Evolutionary conservation across 2,329 filamentous ascomycete genomes (phyloP), one percentile per base, ranked within the genome.

Genomic region (Colletotrichum aenigma): DNA sequence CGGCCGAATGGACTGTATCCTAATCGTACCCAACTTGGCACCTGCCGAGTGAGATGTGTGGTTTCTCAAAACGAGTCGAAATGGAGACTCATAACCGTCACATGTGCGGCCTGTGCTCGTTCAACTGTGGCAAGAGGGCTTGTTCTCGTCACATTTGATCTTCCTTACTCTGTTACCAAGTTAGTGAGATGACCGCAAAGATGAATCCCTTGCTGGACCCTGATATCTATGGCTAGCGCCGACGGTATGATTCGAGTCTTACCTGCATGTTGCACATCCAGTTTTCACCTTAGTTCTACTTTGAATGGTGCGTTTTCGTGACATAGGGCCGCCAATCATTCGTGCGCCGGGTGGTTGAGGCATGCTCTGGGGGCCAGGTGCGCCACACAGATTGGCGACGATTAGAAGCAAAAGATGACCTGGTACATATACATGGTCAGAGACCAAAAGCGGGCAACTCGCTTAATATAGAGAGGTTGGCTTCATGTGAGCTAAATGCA

Each of bases 181-280:
- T 81, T 15, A 81, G 78, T 15, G 78, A 24, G 60, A 75, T 10
- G 3, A 69, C 56, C 55, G 5, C 15, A 73, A 60, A 9, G 16
- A 6, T 12, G 3, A 4, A 2, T 34, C 34, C 8, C 28, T n/a
- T n/a, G n/a, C n/a, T 15, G n/a, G n/a, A 36, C 5, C 12, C 38
- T 24, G 18, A 15, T 3, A 6, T 36, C 18, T 48, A 66, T 70
- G 76, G 69, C 78, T 76, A 66, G 78, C 48, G 60, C 43, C 62
- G 32, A 68, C 78, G 66, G 70, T 74, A 62, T 78, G 62, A 36
- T 71, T 72, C 65, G 26, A 28, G 70, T 83, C 84, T 82, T 24
- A 87, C 86, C 85, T 85, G 84, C 86, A 87, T 67, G 86, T 87
- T 78, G 76, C 78, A 79, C 86, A 87, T 64, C 85, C 86, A 16